phyloP scores from a whole-genome alignment of 768 basidiomycete species.

The Mycena epipterygia region DNA sequence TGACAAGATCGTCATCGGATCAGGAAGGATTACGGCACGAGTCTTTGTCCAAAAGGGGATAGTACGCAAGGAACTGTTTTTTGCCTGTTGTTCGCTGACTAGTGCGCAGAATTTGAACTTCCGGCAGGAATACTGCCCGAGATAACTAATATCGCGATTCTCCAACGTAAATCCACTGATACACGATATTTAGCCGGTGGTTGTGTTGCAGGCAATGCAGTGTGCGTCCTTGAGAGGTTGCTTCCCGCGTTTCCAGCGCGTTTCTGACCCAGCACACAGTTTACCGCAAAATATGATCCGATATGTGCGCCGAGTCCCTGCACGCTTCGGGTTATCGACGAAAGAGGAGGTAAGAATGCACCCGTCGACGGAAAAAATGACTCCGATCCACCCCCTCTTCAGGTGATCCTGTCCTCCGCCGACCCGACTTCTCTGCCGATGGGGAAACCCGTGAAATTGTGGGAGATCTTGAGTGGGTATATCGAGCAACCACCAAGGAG shows the following conservation, averaged over 20 bases:
- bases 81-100: neutral
- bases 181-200: neutral
- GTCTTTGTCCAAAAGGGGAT: too few relatives aligned
- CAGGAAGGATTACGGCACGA: too few relatives aligned
- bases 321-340: neutral
- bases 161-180: neutral
- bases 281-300: slow-evolving; percentile 38
- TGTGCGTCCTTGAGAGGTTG: neutral
- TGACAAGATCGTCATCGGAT: too few relatives aligned
- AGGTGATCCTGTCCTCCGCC: neutral
- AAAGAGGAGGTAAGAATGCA: neutral
- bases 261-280: neutral
- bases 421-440: neutral
- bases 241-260: too few relatives aligned
- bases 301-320: slow-evolving; percentile 31
- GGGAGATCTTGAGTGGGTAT: neutral
- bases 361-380: neutral
- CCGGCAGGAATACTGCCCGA: neutral
- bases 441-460: neutral
- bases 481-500: neutral
- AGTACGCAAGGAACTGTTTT: too few relatives aligned
- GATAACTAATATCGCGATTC: too few relatives aligned
- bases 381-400: too few relatives aligned
- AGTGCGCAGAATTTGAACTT: neutral
- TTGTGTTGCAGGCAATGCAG: too few relatives aligned